Conservation (phyloP, 352 stramenopile species). For the Globisporangium middletonii region DNA sequence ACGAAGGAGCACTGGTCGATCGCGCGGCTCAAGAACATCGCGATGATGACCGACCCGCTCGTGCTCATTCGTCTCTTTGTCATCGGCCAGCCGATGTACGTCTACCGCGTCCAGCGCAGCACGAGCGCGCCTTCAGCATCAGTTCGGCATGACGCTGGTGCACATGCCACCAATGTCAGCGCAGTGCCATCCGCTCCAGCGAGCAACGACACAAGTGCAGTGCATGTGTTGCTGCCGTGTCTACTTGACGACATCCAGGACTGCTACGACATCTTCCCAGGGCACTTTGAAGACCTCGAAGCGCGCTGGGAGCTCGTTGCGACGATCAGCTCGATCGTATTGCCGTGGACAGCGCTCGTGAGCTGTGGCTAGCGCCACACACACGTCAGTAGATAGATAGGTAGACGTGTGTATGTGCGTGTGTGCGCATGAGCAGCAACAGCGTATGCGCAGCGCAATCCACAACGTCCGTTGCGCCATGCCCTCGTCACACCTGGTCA, state of each 20-base stretch:
- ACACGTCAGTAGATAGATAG: too few relatives aligned
- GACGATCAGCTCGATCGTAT: slow-evolving; percentile 2
- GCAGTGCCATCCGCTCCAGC: neutral
- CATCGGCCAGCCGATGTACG: slow-evolving; percentile 11
- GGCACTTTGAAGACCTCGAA: slow-evolving; percentile 3
- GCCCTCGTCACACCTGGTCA: too few relatives aligned
- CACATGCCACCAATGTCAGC: neutral
- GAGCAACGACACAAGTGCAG: neutral
- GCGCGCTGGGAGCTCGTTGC: slow-evolving; percentile 9
- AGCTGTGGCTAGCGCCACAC: slow-evolving; percentile 2
- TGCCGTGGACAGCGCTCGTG: slow-evolving; percentile 11
- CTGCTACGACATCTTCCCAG: neutral
- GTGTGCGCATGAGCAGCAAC: too few relatives aligned
- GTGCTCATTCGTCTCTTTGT: slow-evolving; percentile 16
- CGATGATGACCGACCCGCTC: slow-evolving; percentile 23
- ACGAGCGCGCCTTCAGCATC: neutral
- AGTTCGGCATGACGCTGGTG: neutral
- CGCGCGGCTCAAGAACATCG: slow-evolving; percentile 26
- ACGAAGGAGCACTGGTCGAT: slow-evolving; percentile 19
- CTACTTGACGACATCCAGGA: slow-evolving; percentile 2
- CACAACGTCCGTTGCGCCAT: too few relatives aligned
- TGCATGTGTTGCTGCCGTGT: neutral
- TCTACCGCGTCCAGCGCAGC: slow-evolving; percentile 16
- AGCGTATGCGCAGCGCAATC: too few relatives aligned
- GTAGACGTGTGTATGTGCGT: too few relatives aligned